phyloP scores from a whole-genome alignment of 495 filamentous ascomycete species.

The Aspergillus heteromorphus region DNA sequence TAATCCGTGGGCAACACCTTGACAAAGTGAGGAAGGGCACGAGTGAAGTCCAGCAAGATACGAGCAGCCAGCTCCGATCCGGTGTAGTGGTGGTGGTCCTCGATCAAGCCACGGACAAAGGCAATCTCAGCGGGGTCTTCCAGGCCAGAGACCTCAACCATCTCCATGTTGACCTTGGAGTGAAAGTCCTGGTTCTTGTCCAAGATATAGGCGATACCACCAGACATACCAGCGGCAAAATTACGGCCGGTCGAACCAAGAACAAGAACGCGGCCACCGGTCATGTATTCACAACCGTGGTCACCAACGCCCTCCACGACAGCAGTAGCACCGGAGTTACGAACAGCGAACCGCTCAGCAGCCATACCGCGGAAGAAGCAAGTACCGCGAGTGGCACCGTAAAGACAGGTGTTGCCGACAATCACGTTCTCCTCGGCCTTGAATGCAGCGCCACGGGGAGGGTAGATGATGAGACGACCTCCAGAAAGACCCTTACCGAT shows the following conservation, averaged over 20 bases:
- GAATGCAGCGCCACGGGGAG: conserved; percentile 86
- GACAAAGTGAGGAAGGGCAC: conserved; percentile 86
- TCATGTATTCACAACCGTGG: conserved; percentile 99
- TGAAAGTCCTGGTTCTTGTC: conserved; percentile 90
- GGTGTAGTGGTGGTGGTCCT: conserved; percentile 99
- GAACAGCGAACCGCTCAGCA: conserved; percentile 95
- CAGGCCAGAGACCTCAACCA: conserved; percentile 89
- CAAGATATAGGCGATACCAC: conserved; percentile 95
- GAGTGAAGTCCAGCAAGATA: conserved; percentile 93
- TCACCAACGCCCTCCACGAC: conserved; percentile 98
- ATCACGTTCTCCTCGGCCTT: conserved; percentile 98
- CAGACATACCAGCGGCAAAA: conserved; percentile 99
- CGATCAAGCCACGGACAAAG: conserved; percentile 86
- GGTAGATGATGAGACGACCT: conserved; percentile 93
- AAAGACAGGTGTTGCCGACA: conserved; percentile 95
- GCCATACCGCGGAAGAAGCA: conserved; percentile 98
- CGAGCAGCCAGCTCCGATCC: conserved; percentile 95
- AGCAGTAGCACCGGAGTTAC: conserved; percentile 94
- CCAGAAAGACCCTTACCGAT: conserved; percentile 97
- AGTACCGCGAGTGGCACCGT: conserved; percentile 88
- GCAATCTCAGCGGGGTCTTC: conserved; percentile 92
- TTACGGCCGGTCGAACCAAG: conserved; percentile 95
- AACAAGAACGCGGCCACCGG: conserved; percentile 86
- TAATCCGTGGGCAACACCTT: conserved; percentile 96
- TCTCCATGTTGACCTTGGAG: conserved; percentile 95